Percentiles rank a stretch among this genome's conserved stretches.
Evolutionary conservation across 106 monocot species (phyloP).

Genomic region (Platanthera zijinensis): DNA sequence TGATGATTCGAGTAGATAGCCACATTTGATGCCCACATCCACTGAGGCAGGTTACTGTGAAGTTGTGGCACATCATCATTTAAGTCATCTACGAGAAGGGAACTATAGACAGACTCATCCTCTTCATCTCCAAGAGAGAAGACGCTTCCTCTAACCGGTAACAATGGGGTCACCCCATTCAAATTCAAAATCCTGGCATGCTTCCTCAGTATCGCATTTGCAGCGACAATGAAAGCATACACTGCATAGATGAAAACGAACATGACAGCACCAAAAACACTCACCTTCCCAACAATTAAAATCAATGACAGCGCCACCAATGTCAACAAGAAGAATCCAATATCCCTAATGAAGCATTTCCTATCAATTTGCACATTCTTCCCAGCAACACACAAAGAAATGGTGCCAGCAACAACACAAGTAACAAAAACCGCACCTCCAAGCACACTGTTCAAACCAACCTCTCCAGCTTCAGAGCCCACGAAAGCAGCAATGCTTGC

Average conservation of each 20-base stretch:
- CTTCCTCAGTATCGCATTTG: slow-evolving; percentile 75
- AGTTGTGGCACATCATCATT: slow-evolving; percentile 29
- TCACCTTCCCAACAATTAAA: slow-evolving; percentile 59
- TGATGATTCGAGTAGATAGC: slow-evolving; percentile 79
- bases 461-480: slow-evolving; percentile 65
- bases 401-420: slow-evolving; percentile 67
- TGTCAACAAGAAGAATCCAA: slow-evolving; percentile 71
- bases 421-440: slow-evolving; percentile 94
- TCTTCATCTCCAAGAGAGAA: slow-evolving; percentile 56
- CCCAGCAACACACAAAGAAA: slow-evolving; percentile 58
- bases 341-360: slow-evolving; percentile 73
- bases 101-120: slow-evolving; percentile 60
- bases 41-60: slow-evolving; percentile 57
- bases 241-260: slow-evolving; percentile 68
- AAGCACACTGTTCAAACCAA: slow-evolving; percentile 85
- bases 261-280: slow-evolving; percentile 61
- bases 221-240: slow-evolving; percentile 74
- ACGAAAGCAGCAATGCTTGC: slow-evolving; percentile 83
- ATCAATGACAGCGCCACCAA: slow-evolving; percentile 50
- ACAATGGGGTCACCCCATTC: slow-evolving; percentile 65
- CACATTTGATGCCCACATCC: slow-evolving; percentile 97
- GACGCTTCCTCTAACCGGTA: slow-evolving; percentile 76
- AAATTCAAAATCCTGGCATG: slow-evolving; percentile 69
- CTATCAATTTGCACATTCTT: slow-evolving; percentile 72
- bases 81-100: slow-evolving; percentile 49